Evolutionary conservation across 768 basidiomycete species (phyloP).

Genomic region (Hortiboletus campestris): DNA sequence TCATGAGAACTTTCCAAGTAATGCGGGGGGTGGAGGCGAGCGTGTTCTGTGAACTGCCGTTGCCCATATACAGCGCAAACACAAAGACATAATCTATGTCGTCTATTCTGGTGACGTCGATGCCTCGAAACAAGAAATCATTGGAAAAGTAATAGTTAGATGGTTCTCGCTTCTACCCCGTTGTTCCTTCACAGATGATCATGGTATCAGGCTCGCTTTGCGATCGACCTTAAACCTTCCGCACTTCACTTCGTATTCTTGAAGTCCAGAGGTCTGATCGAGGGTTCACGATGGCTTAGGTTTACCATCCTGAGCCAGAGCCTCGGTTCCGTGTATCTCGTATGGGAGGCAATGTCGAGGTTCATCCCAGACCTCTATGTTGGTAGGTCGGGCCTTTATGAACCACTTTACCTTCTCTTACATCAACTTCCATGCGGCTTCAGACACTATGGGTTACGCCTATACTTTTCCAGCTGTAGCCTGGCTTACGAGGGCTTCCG

Average conservation of each 20-base stretch:
- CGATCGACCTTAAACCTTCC: conserved; percentile 63
- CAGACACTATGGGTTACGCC: conserved; percentile 98
- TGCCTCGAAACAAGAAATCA: conserved; percentile 74
- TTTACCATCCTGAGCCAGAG: conserved; percentile 94
- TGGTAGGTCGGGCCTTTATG: conserved; percentile 48
- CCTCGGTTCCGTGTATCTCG: conserved; percentile 80
- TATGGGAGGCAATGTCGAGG: conserved; percentile 74
- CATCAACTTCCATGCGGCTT: background rate
- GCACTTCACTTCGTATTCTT: conserved; percentile 84
- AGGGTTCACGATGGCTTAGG: conserved; percentile 80
- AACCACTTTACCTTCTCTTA: background rate
- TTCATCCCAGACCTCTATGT: conserved; percentile 90
- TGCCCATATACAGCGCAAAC: conserved; percentile 64
- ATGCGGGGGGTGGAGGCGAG: conserved; percentile 97
- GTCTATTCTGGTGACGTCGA: conserved; percentile 90
- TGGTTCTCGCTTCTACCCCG: background rate
- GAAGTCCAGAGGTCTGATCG: conserved; percentile 63
- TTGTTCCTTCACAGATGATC: background rate
- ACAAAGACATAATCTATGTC: conserved; percentile 64
- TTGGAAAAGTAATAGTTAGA: conserved; percentile 75
- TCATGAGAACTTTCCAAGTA: conserved; percentile 52
- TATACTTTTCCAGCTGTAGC: conserved; percentile 85
- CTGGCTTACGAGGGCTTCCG: conserved; percentile 46
- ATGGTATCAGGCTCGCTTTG: conserved; percentile 65
- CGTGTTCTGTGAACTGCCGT: conserved; percentile 94